These are phyloP conservation scores for Camellia granthamiana DNA, from an alignment of 148 eudicot genomes.

Conservation along the genomic window DNA sequence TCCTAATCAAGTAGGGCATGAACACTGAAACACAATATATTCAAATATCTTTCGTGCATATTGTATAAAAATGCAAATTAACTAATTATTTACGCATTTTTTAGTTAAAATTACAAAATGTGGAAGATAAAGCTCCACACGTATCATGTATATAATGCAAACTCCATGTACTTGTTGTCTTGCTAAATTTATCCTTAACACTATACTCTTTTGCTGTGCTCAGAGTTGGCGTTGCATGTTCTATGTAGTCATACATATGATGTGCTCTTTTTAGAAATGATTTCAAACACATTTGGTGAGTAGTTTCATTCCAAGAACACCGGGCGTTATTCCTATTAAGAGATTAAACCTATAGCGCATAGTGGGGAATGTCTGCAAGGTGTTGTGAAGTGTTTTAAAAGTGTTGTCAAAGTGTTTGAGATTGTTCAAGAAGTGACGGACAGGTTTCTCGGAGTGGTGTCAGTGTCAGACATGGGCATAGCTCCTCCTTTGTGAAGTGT, in stretches of 20 bases:
- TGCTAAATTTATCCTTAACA: background rate
- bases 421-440: background rate
- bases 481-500: background rate
- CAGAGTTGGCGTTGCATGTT: background rate
- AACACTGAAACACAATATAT: background rate
- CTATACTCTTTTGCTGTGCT: background rate
- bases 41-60: background rate
- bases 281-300: background rate
- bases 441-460: background rate
- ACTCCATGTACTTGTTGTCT: background rate
- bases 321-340: background rate
- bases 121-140: background rate
- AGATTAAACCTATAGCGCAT: background rate
- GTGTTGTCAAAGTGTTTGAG: background rate
- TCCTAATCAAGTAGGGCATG: background rate
- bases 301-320: background rate
- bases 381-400: background rate
- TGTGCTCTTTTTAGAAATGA: background rate
- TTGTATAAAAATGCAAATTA: background rate
- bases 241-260: background rate
- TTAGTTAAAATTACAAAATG: background rate
- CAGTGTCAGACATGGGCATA: background rate
- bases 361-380: background rate
- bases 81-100: background rate
- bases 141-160: background rate